Evolutionary conservation across 192 early-diverging fungal species (phyloP).

Genomic region (Radiomyces spectabilis): DNA sequence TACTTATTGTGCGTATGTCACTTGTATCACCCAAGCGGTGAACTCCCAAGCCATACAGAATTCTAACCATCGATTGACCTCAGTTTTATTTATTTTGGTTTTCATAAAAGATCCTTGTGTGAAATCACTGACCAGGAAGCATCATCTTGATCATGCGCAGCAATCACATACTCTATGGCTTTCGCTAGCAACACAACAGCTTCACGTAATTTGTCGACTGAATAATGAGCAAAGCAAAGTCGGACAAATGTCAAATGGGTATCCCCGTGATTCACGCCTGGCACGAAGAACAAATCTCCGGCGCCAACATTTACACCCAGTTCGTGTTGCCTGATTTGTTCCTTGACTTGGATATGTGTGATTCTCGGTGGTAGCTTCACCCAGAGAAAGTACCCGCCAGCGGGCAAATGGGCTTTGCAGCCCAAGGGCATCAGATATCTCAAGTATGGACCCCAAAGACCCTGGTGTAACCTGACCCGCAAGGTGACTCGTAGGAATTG

Average conservation of each 20-base stretch:
- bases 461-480: conserved; percentile 1
- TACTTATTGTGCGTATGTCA: too few species aligned
- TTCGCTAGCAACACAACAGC: conserved; percentile 1
- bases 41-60: too few species aligned
- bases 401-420: conserved; percentile 5
- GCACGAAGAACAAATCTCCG: not conserved
- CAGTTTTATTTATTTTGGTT: too few species aligned
- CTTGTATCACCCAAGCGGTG: too few species aligned
- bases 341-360: not conserved
- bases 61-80: too few species aligned
- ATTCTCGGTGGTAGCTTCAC: conserved; percentile 8
- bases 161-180: conserved; percentile 3
- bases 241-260: conserved; percentile 6
- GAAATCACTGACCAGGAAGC: too few species aligned
- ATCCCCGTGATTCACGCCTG: not conserved
- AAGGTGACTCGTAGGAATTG: not conserved
- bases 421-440: conserved; percentile 14
- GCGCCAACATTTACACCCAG: not conserved
- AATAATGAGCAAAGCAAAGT: conserved; percentile 23
- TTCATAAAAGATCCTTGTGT: too few species aligned
- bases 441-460: conserved; percentile 9
- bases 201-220: not conserved
- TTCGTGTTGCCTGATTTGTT: not conserved
- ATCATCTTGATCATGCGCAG: too few species aligned
- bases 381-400: conserved; percentile 31